phyloP scores from a whole-genome alignment of 2,329 filamentous ascomycete species.

The Alternaria sp. region DNA sequence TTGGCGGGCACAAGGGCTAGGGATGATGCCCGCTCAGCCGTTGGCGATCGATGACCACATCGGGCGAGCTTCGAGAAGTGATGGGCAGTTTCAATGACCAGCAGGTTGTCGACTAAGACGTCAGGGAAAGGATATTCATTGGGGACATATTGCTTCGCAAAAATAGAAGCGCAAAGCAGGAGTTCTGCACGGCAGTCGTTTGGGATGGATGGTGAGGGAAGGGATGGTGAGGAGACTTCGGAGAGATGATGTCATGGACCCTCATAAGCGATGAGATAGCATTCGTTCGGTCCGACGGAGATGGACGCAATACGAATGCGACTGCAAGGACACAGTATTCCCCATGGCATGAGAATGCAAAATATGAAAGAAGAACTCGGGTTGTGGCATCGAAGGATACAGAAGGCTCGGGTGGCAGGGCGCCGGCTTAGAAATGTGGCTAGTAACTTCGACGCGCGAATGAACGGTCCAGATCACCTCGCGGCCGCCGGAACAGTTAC shows the following conservation, averaged over 20 bases:
- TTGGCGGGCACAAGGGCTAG: slow-evolving; percentile 25
- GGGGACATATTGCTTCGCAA: slow-evolving; percentile 14
- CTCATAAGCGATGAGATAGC: slow-evolving; percentile 19
- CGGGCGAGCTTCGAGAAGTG: slow-evolving; percentile 16
- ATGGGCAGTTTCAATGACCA: slow-evolving; percentile 17
- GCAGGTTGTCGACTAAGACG: slow-evolving; percentile 15
- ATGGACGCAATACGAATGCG: background rate
- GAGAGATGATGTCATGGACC: slow-evolving; percentile 34
- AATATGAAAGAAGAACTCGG: background rate
- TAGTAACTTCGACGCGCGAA: slow-evolving; percentile 23
- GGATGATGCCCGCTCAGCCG: slow-evolving; percentile 23
- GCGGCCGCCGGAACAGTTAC: slow-evolving; percentile 22
- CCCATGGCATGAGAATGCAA: background rate
- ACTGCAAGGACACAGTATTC: background rate
- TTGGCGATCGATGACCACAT: slow-evolving; percentile 31
- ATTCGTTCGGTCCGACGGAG: slow-evolving; percentile 1
- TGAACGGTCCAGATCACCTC: slow-evolving; percentile 16
- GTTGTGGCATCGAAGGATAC: background rate
- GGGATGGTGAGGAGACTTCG: background rate
- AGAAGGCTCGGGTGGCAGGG: slow-evolving; percentile 6
- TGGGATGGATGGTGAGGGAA: slow-evolving; percentile 9
- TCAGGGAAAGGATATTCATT: slow-evolving; percentile 19
- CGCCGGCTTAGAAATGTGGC: slow-evolving; percentile 28
- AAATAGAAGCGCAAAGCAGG: slow-evolving; percentile 32
- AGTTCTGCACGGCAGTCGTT: slow-evolving; percentile 12